Percentiles rank a stretch among this genome's conserved stretches.
Conservation (phyloP, 1,284 basidiomycete genomes). For the Ustilago hordei region DNA sequence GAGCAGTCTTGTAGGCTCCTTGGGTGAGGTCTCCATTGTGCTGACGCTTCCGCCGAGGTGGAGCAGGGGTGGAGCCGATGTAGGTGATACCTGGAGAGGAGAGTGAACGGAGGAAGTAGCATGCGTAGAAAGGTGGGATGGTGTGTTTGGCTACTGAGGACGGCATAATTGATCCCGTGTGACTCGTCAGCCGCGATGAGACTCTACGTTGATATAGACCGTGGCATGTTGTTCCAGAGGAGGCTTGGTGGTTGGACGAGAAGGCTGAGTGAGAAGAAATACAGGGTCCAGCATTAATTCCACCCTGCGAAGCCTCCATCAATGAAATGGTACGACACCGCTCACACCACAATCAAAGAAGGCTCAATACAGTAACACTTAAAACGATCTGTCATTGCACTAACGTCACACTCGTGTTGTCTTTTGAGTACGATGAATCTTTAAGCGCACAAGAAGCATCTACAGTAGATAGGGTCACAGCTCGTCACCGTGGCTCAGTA, state of each 20-base stretch:
- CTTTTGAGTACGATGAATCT: no score
- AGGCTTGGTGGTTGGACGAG: background rate
- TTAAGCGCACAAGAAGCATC: no score
- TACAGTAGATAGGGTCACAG: background rate
- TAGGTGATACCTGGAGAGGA: slow-evolving; percentile 72
- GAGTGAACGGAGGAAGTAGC: slow-evolving; percentile 80
- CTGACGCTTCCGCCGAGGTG: slow-evolving; percentile 81
- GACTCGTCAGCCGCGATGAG: background rate
- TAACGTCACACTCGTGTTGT: no score
- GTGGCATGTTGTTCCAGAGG: background rate
- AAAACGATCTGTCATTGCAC: no score
- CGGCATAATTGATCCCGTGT: slow-evolving; percentile 22
- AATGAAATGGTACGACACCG: background rate
- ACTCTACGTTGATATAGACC: background rate
- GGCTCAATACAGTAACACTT: no score
- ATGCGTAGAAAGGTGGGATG: slow-evolving; percentile 85
- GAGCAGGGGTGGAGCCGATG: slow-evolving; percentile 85
- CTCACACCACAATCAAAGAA: background rate
- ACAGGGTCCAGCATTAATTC: background rate
- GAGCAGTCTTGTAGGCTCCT: slow-evolving; percentile 81
- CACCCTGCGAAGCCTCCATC: slow-evolving; percentile 2
- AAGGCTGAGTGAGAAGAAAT: slow-evolving; percentile 18
- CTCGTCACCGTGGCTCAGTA: slow-evolving; percentile 35
- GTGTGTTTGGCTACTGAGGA: slow-evolving; percentile 72
- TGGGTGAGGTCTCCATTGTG: slow-evolving; percentile 84